phyloP scores from a whole-genome alignment of 192 early-diverging fungal species.

The Coemansia erecta region DNA sequence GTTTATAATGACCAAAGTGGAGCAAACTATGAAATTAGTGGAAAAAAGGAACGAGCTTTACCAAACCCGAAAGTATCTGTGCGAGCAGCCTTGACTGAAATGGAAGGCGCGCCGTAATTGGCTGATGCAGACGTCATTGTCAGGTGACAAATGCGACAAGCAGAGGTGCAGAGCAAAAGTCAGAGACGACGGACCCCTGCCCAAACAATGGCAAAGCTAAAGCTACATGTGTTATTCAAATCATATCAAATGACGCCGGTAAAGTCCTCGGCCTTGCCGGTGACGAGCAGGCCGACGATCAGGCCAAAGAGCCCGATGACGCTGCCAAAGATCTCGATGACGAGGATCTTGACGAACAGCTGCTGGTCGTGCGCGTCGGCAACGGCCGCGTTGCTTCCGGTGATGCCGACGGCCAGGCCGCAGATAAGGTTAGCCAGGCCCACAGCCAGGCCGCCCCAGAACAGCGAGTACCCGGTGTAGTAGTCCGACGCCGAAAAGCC shows the following conservation, averaged over 20 bases:
- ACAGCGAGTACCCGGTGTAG: constrained; percentile 89
- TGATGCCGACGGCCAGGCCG: constrained; percentile 89
- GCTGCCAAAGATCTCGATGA: constrained; percentile 96
- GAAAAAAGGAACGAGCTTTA: too few species aligned
- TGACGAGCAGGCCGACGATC: constrained; percentile 87
- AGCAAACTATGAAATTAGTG: too few species aligned
- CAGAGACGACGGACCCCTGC: too few species aligned
- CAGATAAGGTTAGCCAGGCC: constrained; percentile 92
- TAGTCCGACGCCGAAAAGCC: constrained; percentile 63
- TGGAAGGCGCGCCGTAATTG: too few species aligned
- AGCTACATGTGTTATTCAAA: too few species aligned
- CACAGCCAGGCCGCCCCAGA: constrained; percentile 96
- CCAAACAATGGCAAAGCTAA: too few species aligned
- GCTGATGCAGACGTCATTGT: too few species aligned
- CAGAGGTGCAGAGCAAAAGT: too few species aligned
- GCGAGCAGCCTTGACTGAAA: too few species aligned
- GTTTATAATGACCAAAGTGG: too few species aligned
- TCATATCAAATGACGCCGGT: constrained; percentile 1
- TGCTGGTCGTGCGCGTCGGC: constrained; percentile 93
- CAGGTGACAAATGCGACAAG: too few species aligned
- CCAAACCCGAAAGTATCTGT: too few species aligned
- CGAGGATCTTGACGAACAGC: constrained; percentile 96
- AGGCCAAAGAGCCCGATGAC: constrained; percentile 96
- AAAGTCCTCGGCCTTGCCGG: constrained; percentile 54
- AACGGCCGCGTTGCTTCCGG: constrained; percentile 89